Evolutionary conservation across 352 stramenopile species (phyloP), one percentile per base, ranked within the genome.

Genomic region (Globisporangium spiculum): DNA sequence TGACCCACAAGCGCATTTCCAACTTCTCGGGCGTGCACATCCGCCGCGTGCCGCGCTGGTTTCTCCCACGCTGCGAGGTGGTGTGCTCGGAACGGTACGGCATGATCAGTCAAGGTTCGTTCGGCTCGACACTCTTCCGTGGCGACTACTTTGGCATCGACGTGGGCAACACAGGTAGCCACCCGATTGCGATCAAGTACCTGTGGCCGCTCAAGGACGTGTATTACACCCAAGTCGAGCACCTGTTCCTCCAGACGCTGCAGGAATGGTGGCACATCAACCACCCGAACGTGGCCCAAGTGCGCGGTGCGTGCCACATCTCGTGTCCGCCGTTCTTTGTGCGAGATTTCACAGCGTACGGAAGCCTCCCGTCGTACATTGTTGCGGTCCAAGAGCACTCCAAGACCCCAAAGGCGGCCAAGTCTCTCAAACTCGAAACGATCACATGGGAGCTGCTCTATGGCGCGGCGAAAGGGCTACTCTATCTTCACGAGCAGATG

Each of bases 401-500:
- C 4, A 84, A 82, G 55, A 67, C 61, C 54, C 80, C 58, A 41
- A 63, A 63, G 18, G 74, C 75, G 20, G 75, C 56, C 52, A 72
- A 38, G 30, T 69, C 32, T 14, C 68, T 50, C 0, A 87, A 75
- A 53, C 74, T 82, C 52, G 75, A 90, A 24, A 71, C 71, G 0
- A 30, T 88, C 16, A 82, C 76, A 7, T 89, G 79, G 81, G 76
- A 86, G 26, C 60, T 91, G 14, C 66, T 91, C 0, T 88, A 88
- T 36, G 78, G 83, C 20, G 84, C 80, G 0, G 84, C 78, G 64
- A 80, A 84, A 38, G 84, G 84, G 0, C 63, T 93, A 1, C 60
- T 89, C n/a, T 79, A 86, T 63, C 76, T 93, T 20, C 83, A 93
- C 56, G 79, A 91, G 60, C 67, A 83, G 48, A 76, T 78, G 53